A percentile compares a stretch with the other conserved stretches of the same genome.
Evolutionary conservation across 169 alveolate genomes (phyloP).

Genomic region (Eimeria necatrix): DNA sequence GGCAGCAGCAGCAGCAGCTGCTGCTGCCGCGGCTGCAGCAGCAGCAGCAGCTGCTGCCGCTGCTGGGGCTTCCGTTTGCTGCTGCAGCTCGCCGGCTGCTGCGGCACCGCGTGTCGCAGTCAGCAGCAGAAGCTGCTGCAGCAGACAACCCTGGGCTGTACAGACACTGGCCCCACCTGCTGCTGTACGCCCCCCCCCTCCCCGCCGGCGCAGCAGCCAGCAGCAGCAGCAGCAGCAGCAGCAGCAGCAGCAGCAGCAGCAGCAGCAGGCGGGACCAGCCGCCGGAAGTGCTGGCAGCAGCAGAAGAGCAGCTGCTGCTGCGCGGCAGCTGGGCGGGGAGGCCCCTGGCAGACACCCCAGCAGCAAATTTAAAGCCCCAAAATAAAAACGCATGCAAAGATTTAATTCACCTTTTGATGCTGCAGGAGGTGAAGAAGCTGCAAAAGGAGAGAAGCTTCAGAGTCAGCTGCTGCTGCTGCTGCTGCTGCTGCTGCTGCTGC

Average conservation of each 20-base stretch:
- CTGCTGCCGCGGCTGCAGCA: not conserved
- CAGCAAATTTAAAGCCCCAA: conserved; percentile 15
- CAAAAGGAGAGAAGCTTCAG: not conserved
- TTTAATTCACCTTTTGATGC: conserved; percentile 10
- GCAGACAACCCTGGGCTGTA: not conserved
- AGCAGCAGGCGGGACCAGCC: conserved; percentile 23
- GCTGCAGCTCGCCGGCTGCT: conserved; percentile 12
- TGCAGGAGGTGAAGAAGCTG: conserved; percentile 10
- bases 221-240: not conserved
- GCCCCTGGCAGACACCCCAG: conserved; percentile 15
- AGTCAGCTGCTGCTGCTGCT: conserved; percentile 2
- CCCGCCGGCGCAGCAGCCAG: conserved; percentile 31
- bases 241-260: not conserved
- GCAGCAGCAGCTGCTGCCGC: conserved; percentile 11
- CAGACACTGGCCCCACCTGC: conserved; percentile 23
- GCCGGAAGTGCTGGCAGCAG: not conserved
- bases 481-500: conserved; percentile 21
- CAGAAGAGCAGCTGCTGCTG: conserved; percentile 28
- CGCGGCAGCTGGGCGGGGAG: conserved; percentile 28
- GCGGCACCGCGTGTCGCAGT: conserved; percentile 15
- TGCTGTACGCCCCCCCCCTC: conserved; percentile 8
- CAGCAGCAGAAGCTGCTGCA: conserved; percentile 5
- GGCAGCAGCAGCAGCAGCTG: conserved; percentile 23
- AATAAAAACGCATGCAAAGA: conserved; percentile 40
- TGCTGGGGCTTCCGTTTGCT: not conserved